Conservation (phyloP, 1,284 basidiomycete genomes). For the Sanghuangporus baumii region DNA sequence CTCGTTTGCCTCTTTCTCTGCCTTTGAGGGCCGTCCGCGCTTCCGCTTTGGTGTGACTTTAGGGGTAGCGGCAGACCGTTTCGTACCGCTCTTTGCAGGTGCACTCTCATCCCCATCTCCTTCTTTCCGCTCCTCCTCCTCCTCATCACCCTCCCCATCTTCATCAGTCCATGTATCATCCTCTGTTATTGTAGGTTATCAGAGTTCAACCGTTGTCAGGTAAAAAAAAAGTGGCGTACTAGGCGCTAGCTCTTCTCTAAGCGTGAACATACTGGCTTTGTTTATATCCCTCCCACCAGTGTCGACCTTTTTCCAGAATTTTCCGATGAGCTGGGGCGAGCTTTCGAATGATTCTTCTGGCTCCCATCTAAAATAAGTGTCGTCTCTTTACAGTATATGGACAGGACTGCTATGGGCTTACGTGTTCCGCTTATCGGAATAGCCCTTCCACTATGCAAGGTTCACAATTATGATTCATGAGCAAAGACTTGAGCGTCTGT, state of each 20-base stretch:
- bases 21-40: conserved; percentile 10
- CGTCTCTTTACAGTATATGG: not conserved
- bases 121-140: conserved; percentile 4
- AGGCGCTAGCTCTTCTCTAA: conserved; percentile 52
- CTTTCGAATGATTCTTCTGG: conserved; percentile 51
- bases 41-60: conserved; percentile 1
- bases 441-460: conserved; percentile 60
- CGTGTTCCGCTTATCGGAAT: conserved; percentile 57
- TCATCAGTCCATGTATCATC: not conserved
- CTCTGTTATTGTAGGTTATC: not conserved
- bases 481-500: not conserved
- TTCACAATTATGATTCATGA: not conserved
- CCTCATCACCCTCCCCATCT: conserved; percentile 1
- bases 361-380: conserved; percentile 52
- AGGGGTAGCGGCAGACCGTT: not conserved
- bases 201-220: not conserved
- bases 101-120: not conserved
- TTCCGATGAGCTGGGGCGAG: conserved; percentile 50
- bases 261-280: conserved; percentile 43
- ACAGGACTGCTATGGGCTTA: conserved; percentile 30
- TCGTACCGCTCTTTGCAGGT: not conserved
- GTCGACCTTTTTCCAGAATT: conserved; percentile 56
- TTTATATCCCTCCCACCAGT: conserved; percentile 44
- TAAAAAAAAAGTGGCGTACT: conserved; percentile 33
- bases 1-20: not conserved